Percentiles rank a stretch among this genome's conserved stretches.
Conservation (phyloP, 805 yeast species). For the Candida chauliodis region DNA sequence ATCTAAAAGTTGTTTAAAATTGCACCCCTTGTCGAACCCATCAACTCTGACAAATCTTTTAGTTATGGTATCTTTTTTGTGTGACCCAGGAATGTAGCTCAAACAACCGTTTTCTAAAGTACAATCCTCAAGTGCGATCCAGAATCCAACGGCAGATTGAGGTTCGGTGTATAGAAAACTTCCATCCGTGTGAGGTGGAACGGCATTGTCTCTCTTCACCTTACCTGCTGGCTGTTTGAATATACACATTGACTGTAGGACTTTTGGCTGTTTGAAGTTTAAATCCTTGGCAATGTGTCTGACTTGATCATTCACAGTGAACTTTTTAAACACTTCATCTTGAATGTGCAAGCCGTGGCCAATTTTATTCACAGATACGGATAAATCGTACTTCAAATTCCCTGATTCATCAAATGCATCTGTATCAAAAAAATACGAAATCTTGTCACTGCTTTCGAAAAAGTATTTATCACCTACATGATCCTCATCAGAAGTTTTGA, state of each 20-base stretch:
- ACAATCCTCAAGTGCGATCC: conserved; percentile 81
- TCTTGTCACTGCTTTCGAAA: conserved; percentile 63
- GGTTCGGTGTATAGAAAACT: conserved; percentile 72
- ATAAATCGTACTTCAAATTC: conserved; percentile 49
- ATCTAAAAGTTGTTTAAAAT: conserved; percentile 29
- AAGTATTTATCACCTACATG: conserved; percentile 77
- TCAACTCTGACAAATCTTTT: conserved; percentile 61
- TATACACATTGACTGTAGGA: conserved; percentile 74
- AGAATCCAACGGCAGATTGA: conserved; percentile 68
- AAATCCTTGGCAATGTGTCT: conserved; percentile 49
- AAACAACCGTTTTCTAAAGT: conserved; percentile 69
- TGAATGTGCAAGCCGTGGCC: conserved; percentile 73
- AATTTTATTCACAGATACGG: conserved; percentile 65
- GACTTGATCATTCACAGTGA: conserved; percentile 52
- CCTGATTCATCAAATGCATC: conserved; percentile 60
- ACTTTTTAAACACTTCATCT: conserved; percentile 43
- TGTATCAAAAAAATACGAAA: conserved; percentile 66
- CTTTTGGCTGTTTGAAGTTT: conserved; percentile 60
- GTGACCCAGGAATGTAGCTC: conserved; percentile 33
- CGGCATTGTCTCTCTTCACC: conserved; percentile 46
- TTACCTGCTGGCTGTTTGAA: conserved; percentile 63
- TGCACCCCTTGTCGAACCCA: conserved; percentile 52
- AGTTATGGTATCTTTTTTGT: conserved; percentile 13
- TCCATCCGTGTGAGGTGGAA: conserved; percentile 76
- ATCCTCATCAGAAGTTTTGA: conserved; percentile 55